Evolutionary conservation across 2,329 filamentous ascomycete species (phyloP), one percentile per base, ranked within the genome.

Genomic region (Plectosphaerella sp.): DNA sequence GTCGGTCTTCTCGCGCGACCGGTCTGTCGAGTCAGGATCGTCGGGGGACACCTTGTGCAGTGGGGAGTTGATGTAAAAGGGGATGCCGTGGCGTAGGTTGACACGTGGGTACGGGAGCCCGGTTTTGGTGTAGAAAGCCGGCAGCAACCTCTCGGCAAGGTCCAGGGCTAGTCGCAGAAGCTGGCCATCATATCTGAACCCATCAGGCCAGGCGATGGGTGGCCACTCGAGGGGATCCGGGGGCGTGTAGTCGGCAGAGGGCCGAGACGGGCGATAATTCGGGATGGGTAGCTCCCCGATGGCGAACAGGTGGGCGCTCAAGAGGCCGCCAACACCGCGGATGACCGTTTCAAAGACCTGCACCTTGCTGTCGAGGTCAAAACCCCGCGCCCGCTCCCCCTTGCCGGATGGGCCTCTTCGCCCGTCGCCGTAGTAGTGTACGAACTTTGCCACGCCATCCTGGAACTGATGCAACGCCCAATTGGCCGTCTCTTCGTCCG

Each of bases 301-400:
- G 12, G 94, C 93, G 67, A 99, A 99, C 42, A 97, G 74, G 72
- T 99, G 94, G 2, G 93, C 91, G 63, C 92, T 97, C 58, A 99
- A 72, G 52, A 99, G 75, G 1, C 94, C 94, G 14, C 94, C 94
- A 45, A 96, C 82, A 15, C 93, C 94, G 53, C 94, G 82, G 60
- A 99, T 99, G 36, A 96, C 93, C 1, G 93, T 97, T 74, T 99
- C 94, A 64, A 99, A 99, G 39, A 99, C 91, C 72, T 99, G 93
- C 2, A 99, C 94, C 71, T 97, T 99, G 73, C 92, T 96, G 70
- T 99, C 93, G 41, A 96, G 76, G 68, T 99, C 91, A 63, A 99
- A 99, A 0, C 91, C 94, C 51, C 84, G 81, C 4, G 86, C 85
- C 57, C 91, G 79, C 52, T 80, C 75, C 4, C 93, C 93, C 63